A percentile compares a stretch with the other conserved stretches of the same genome.
These are phyloP conservation scores for Trichomonas tenax DNA, from an alignment of 208 protist genomes.

Conservation along the genomic window DNA sequence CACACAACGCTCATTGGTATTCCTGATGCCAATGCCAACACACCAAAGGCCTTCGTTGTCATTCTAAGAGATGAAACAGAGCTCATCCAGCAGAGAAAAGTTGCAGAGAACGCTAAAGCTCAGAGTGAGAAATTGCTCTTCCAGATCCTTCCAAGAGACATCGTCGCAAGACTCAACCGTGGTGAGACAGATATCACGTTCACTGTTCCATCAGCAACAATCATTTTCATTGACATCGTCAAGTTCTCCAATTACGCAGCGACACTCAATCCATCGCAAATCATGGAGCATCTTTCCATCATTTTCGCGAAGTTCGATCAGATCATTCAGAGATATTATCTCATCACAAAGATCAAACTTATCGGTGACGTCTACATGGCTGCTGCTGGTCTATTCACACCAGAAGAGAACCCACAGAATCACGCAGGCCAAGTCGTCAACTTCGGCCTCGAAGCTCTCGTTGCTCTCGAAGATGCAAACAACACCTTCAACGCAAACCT, in stretches of 20 bases:
- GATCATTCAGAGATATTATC: background rate
- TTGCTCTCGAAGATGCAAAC: background rate
- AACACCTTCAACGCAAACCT: background rate
- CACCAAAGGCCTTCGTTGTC: background rate
- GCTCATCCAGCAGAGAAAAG: background rate
- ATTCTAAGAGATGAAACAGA: background rate
- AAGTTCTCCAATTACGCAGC: background rate
- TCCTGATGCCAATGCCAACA: background rate
- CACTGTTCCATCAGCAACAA: background rate
- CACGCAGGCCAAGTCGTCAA: background rate
- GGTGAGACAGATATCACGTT: background rate
- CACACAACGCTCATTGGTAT: background rate
- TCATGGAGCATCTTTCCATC: background rate
- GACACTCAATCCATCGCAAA: background rate
- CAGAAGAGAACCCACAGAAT: background rate
- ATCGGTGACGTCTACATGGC: background rate
- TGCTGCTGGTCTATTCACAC: background rate
- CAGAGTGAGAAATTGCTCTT: background rate
- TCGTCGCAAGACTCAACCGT: background rate
- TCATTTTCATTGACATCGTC: background rate
- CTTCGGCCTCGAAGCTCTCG: background rate
- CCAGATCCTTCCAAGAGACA: background rate
- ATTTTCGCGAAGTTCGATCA: background rate
- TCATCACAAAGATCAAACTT: background rate
- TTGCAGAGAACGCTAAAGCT: background rate